Percentiles rank a stretch among this genome's conserved stretches.
phyloP scores from a whole-genome alignment of 1,284 basidiomycete genomes.

The Apiotrichum gracile region DNA sequence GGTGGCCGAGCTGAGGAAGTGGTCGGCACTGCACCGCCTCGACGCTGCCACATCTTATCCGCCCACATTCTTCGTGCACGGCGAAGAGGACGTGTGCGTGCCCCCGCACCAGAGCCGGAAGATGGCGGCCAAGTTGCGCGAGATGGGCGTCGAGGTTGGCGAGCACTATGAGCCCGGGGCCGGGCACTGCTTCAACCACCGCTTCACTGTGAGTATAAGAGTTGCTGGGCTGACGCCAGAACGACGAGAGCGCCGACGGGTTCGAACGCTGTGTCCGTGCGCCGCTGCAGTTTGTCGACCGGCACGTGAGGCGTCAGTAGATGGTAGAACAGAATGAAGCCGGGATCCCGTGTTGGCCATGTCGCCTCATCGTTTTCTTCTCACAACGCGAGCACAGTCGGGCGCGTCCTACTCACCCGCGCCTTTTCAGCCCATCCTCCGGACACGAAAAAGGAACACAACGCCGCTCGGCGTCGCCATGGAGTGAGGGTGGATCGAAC shows the following conservation, averaged over 20 bases:
- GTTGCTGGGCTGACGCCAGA: not conserved
- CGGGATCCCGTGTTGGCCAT: too few relatives aligned
- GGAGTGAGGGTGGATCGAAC: too few relatives aligned
- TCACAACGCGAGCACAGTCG: too few relatives aligned
- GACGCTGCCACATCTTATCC: slow-evolving; percentile 11
- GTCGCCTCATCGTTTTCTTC: too few relatives aligned
- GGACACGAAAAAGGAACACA: too few relatives aligned
- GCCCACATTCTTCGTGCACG: slow-evolving; percentile 29
- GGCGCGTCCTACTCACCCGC: too few relatives aligned
- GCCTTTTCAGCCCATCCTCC: too few relatives aligned
- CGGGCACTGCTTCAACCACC: slow-evolving; percentile 23
- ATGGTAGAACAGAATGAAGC: not conserved
- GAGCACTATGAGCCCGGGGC: slow-evolving; percentile 15
- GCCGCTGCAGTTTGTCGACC: not conserved
- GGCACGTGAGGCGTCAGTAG: not conserved
- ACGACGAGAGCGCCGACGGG: slow-evolving; percentile 7
- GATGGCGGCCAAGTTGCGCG: slow-evolving; percentile 19
- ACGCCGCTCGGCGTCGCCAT: too few relatives aligned
- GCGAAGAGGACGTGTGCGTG: slow-evolving; percentile 20
- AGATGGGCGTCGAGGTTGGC: slow-evolving; percentile 10
- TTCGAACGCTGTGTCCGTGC: slow-evolving; percentile 20
- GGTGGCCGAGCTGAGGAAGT: slow-evolving; percentile 6
- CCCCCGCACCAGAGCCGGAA: slow-evolving; percentile 14
- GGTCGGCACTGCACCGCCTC: slow-evolving; percentile 6
- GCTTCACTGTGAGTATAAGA: slow-evolving; percentile 21